Evolutionary conservation across 2,329 filamentous ascomycete genomes (phyloP), one percentile per base, ranked within the genome.

Genomic region (Aspergillus unguis): DNA sequence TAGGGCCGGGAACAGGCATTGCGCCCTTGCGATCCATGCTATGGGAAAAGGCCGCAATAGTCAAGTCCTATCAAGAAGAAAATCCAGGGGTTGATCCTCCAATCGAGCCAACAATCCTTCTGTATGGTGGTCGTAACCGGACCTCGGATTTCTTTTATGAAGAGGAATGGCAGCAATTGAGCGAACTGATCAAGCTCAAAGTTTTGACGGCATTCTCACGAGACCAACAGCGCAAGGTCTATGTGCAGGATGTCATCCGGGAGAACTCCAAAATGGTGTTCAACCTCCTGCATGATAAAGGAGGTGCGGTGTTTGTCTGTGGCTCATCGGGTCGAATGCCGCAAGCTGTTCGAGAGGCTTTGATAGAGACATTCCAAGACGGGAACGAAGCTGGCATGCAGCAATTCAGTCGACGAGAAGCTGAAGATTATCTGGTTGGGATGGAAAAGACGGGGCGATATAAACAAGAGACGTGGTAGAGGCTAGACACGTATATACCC

Each of bases 1-100:
- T 96, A 48, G 90, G 86, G 1, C 88, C 92, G 0, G 92, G 92
- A 2, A 96, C 92, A 0, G 92, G 92, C 5, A 77, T 96, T 31
- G 92, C 92, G 0, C 92, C 92, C 0, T 84, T 96, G 63, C 85
- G 92, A 3, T 83, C 87, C 4, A 78, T 96, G 60, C 79, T 94
- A n/a, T 85, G 87, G 66, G 86, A 95, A 60, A 86, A 90, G n/a
- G 68, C 71, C 1, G 65, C 67, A 1, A 58, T 75, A 9, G 68
- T 68, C 10, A 64, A 71, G 50, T 58, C 62, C 4, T 67, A 64
- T 32, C 61, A 63, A 29, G 54, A 65, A 10, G 60, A 67, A 26
- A 53, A 72, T 17, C 65, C 63, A 0, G 59, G 61, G 2, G 53
- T 63, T 3, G 64, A 69, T 38, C 57, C 53, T 4, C 48, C 65